A percentile compares a stretch with the other conserved stretches of the same genome.
phyloP scores from a whole-genome alignment of 805 yeast genomes.

The Lachancea cidri region DNA sequence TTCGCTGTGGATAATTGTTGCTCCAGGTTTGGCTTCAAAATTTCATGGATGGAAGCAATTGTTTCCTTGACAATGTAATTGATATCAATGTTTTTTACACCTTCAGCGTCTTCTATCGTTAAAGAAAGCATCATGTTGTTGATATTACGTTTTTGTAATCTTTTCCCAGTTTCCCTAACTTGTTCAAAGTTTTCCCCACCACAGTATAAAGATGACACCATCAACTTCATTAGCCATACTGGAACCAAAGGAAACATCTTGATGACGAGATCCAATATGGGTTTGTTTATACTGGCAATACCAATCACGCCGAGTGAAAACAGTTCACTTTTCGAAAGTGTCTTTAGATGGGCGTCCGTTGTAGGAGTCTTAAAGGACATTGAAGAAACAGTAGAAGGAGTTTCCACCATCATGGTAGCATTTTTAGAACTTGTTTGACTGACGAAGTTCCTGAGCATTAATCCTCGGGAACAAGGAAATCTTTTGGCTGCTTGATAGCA shows the following conservation, averaged over 20 bases:
- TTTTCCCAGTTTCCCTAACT: slow-evolving; percentile 64
- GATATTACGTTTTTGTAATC: slow-evolving; percentile 67
- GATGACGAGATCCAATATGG: slow-evolving; percentile 55
- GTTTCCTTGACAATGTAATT: slow-evolving; percentile 58
- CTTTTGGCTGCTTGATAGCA: neutral
- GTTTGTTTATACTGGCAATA: slow-evolving; percentile 58
- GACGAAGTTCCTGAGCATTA: slow-evolving; percentile 7
- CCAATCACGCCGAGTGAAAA: slow-evolving; percentile 67
- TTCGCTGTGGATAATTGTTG: slow-evolving; percentile 43
- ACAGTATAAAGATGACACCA: slow-evolving; percentile 79
- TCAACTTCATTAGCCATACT: slow-evolving; percentile 55
- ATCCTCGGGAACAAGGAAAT: neutral
- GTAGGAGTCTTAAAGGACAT: slow-evolving; percentile 2
- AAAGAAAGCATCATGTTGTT: slow-evolving; percentile 93
- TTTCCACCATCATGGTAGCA: slow-evolving; percentile 11
- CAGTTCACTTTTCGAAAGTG: slow-evolving; percentile 49
- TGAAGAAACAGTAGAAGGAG: slow-evolving; percentile 4
- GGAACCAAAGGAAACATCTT: slow-evolving; percentile 73
- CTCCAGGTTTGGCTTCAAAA: slow-evolving; percentile 67
- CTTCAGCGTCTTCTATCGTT: slow-evolving; percentile 90
- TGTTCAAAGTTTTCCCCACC: slow-evolving; percentile 80
- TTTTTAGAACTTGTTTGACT: slow-evolving; percentile 15
- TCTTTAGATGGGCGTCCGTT: slow-evolving; percentile 41
- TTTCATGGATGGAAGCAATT: slow-evolving; percentile 57
- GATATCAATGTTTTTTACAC: slow-evolving; percentile 56